Base-by-base conservation (phyloP, 257 asterid genomes). In the Fraxinus excelsior region DNA sequence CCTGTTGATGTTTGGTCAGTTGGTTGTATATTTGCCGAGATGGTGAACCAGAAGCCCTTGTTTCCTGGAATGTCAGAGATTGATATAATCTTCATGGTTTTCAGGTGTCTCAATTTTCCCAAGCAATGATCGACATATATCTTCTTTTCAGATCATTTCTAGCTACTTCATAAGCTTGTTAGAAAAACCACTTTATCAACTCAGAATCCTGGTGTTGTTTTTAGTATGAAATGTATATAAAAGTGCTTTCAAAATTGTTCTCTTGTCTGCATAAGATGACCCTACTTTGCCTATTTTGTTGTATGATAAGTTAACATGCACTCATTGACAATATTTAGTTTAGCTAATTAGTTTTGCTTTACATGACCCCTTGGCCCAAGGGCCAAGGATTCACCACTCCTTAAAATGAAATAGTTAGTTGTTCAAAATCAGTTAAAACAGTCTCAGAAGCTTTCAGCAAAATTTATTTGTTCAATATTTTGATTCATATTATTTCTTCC, bases 11-110 rank as follows among this genome's bases (percentile, higher is more conserved):
- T 80, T 46, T 74, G 83, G 79, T 75, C 83, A 8, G 83, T 72
- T 12, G 83, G 80, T 58, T 74, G 83, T 46, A 80, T 80, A 80
- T 74, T 75, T 80, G 77, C 80, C n/a, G 76, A 80, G 83, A 75
- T 80, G 76, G 73, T 80, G 28, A 80, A 80, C 67, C 76, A 21
- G 26, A 49, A 37, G 28, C 80, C 80, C 32, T 64, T 80, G 65
- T 80, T 80, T 75, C 68, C 72, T 53, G 83, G 80, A 9, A 29
- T 29, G 46, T 58, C 65, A 0, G 78, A 80, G 68, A 75, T 75
- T 56, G 76, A 67, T 68, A 53, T 53, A 40, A 69, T 80, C 40
- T 53, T 42, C 40, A 74, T 21, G 32, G 71, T 80, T 60, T 80
- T 80, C 76, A 80, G 80, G 83, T 80, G 62, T 34, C 58, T 40